Evolutionary conservation across 1,139 yeast species (phyloP), one percentile per base, ranked within the genome.

Genomic region (Scheffersomyces illinoinensis): DNA sequence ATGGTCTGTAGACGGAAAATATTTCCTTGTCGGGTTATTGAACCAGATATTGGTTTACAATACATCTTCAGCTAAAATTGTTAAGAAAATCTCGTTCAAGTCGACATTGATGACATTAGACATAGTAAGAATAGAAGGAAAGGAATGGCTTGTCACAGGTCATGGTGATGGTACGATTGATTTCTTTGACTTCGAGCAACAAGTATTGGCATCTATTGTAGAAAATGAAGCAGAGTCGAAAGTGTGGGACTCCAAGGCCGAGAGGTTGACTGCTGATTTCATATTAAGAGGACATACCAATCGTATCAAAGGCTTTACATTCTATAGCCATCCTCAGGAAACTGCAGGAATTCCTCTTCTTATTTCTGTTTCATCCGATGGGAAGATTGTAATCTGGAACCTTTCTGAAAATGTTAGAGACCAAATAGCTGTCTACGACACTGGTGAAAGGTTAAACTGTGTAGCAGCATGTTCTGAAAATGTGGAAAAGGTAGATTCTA

Each of bases 381-480:
- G 99, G 50, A 90, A 86, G 68, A 88, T 95, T 58, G 97, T 93
- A 17, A 88, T 95, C 2, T 95, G 98, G 97, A 90, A 93, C 69
- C 76, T 93, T 68, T 67, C 76, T 4, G 65, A 64, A 20, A 61
- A 64, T 1, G 68, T 77, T 0, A 82, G 83, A 66, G 97, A 91
- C 66, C 97, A 93, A 73, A 83, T 92, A 23, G 98, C 98, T 0
- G 96, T 92, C 1, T 93, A 93, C 72, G 92, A 89, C 64, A 85
- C 96, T 26, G 97, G 97, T n/a, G 98, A 95, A 75, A 83, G 99
- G 69, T 83, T 95, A 62, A 95, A 92, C 72, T 93, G 97, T 76
- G 88, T 93, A 19, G 85, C 88, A 17, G 84, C 90, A 33, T 88
- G 95, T 54, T 85, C 91, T 33, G 99, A 95, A 69, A 74, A 81